phyloP scores from a whole-genome alignment of 257 asterid species.

The Linaria vulgaris region DNA sequence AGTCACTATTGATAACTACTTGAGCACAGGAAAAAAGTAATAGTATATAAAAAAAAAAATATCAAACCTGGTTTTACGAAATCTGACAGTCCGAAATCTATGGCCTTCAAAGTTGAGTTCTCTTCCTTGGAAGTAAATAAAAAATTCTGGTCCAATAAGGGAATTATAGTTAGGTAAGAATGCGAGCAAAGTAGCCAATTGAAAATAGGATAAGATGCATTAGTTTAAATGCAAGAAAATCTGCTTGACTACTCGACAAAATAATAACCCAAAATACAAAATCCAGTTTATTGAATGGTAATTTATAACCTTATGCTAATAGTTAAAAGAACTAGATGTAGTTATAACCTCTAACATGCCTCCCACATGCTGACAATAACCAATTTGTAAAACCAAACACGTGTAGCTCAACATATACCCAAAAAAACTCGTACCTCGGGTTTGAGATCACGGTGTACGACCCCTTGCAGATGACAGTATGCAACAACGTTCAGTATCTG shows the following conservation, averaged over 20 bases:
- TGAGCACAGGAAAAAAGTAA: not conserved
- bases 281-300: too few species aligned
- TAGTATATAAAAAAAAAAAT: too few species aligned
- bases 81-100: conserved; percentile 94
- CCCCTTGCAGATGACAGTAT: conserved; percentile 94
- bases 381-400: too few species aligned
- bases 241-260: too few species aligned
- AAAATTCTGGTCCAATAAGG: conserved; percentile 72
- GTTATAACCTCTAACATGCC: too few species aligned
- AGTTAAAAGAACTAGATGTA: too few species aligned
- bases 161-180: conserved; percentile 34
- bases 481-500: conserved; percentile 77
- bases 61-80: conserved; percentile 87
- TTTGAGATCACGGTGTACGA: conserved; percentile 94
- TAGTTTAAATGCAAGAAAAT: too few species aligned
- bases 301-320: too few species aligned
- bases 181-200: not conserved
- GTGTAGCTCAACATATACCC: too few species aligned
- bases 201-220: not conserved
- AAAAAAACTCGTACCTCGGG: conserved; percentile 89
- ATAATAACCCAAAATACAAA: too few species aligned
- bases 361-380: too few species aligned
- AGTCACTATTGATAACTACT: conserved; percentile 5
- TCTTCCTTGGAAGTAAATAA: conserved; percentile 82
- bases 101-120: conserved; percentile 74